Evolutionary conservation across 352 stramenopile species (phyloP).

Genomic region (Globisporangium camurandrum): DNA sequence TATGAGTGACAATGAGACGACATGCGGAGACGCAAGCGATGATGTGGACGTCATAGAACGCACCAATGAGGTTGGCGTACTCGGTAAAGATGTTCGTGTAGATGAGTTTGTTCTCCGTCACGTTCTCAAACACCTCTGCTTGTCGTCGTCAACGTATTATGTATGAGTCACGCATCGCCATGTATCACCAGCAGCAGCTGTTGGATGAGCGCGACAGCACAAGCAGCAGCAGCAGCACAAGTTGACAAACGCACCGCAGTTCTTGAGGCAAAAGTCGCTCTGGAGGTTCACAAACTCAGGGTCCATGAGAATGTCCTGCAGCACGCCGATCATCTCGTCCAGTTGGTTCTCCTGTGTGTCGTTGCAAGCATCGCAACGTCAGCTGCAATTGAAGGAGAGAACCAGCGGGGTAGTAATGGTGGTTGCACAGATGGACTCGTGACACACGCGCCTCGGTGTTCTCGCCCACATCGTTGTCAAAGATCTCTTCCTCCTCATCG

Average conservation of each 20-base stretch:
- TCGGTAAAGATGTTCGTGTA: constrained; percentile 78
- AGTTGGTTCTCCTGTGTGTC: constrained; percentile 47
- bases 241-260: constrained; percentile 42
- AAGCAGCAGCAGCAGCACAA: neutral
- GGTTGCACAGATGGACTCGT: neutral
- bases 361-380: neutral
- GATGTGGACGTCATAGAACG: constrained; percentile 2
- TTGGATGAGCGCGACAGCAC: neutral
- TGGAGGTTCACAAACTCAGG: constrained; percentile 73
- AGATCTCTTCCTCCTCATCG: constrained; percentile 59
- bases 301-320: constrained; percentile 77
- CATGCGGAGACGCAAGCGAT: neutral
- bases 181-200: neutral
- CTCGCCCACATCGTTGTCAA: constrained; percentile 52
- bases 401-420: neutral
- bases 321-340: constrained; percentile 71
- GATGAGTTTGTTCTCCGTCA: constrained; percentile 78
- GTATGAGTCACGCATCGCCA: neutral
- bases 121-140: constrained; percentile 77
- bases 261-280: constrained; percentile 66
- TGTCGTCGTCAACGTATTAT: neutral
- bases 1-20: neutral
- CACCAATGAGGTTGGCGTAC: constrained; percentile 75
- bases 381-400: neutral
- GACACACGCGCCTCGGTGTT: constrained; percentile 41